Evolutionary conservation across 1,139 yeast genomes (phyloP).

Genomic region (Saccharomycopsis phalli): DNA sequence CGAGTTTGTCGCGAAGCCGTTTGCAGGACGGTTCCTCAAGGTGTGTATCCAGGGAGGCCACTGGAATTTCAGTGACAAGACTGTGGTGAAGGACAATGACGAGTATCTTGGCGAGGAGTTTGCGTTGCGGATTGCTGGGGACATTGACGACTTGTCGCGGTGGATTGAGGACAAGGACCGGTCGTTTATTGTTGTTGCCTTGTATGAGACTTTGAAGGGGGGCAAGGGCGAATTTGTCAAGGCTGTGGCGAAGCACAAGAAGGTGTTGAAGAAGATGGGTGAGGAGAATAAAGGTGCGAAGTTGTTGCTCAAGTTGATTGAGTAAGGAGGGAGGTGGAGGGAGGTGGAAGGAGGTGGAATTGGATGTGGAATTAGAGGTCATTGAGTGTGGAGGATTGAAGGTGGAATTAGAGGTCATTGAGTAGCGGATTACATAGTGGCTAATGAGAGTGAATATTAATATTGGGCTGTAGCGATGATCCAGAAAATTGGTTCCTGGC

Average conservation of each 20-base stretch:
- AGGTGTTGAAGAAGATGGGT: slow-evolving; percentile 22
- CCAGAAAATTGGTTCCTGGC: too few species aligned
- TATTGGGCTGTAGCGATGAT: too few species aligned
- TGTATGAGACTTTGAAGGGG: slow-evolving; percentile 43
- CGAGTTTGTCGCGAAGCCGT: slow-evolving; percentile 38
- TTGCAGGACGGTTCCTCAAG: slow-evolving; percentile 69
- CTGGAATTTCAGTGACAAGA: slow-evolving; percentile 55
- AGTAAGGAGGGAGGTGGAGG: too few species aligned
- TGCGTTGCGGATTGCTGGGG: slow-evolving; percentile 29
- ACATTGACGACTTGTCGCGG: slow-evolving; percentile 38
- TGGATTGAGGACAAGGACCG: slow-evolving; percentile 74
- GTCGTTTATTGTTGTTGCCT: slow-evolving; percentile 71
- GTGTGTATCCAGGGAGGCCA: slow-evolving; percentile 78
- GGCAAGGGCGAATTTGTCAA: slow-evolving; percentile 37
- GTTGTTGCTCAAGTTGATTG: slow-evolving; percentile 40
- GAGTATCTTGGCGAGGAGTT: slow-evolving; percentile 55
- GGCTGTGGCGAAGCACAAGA: slow-evolving; percentile 25
- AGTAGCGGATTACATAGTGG: too few species aligned
- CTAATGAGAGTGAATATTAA: too few species aligned
- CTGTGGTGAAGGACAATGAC: slow-evolving; percentile 38
- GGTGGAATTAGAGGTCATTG: too few species aligned
- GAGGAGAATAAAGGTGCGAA: slow-evolving; percentile 76
- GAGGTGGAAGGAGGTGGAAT: too few species aligned
- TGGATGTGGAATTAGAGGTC: too few species aligned
- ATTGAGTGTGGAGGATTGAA: too few species aligned